A percentile compares a stretch with the other conserved stretches of the same genome.
Conservation (phyloP, 2,329 filamentous ascomycete genomes). For the Penicillium sp. region DNA sequence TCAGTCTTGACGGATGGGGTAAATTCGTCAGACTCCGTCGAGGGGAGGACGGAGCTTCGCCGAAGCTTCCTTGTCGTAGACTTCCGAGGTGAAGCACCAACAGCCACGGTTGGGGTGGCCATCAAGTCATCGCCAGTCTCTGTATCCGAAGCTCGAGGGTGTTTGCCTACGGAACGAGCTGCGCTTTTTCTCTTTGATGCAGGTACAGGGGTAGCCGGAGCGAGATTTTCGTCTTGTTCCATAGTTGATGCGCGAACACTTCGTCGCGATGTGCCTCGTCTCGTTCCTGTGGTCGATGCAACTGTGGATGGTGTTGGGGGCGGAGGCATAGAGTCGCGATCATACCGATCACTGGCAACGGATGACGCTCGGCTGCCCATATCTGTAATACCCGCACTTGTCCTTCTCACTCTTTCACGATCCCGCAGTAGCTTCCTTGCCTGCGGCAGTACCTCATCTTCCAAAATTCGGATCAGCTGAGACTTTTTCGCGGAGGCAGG, state of each 20-base stretch:
- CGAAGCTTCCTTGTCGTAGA: constrained; percentile 54
- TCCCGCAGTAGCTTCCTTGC: constrained; percentile 73
- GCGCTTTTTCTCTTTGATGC: constrained; percentile 33
- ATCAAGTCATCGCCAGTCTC: constrained; percentile 33
- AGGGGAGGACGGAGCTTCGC: constrained; percentile 47
- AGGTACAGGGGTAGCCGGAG: constrained; percentile 28
- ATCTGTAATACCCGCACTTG: constrained; percentile 78
- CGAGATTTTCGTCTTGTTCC: constrained; percentile 35
- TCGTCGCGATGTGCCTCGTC: constrained; percentile 52
- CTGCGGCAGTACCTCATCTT: constrained; percentile 74
- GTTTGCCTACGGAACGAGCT: constrained; percentile 37
- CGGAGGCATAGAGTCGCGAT: constrained; percentile 50
- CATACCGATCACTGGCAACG: constrained; percentile 59
- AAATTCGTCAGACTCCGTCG: constrained; percentile 37
- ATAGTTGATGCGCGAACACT: constrained; percentile 48
- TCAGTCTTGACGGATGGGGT: constrained; percentile 46
- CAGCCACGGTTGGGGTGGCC: constrained; percentile 39
- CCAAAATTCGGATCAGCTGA: constrained; percentile 82
- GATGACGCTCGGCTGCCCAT: constrained; percentile 67
- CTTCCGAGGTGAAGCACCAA: constrained; percentile 33
- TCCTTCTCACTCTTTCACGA: constrained; percentile 77
- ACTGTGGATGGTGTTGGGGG: constrained; percentile 51
- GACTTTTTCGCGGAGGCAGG: constrained; percentile 88
- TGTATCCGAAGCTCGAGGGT: constrained; percentile 31
- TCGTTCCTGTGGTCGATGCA: constrained; percentile 56